These are phyloP conservation scores for Leccinum variicolor DNA, from an alignment of 768 basidiomycete species.

Conservation along the genomic window DNA sequence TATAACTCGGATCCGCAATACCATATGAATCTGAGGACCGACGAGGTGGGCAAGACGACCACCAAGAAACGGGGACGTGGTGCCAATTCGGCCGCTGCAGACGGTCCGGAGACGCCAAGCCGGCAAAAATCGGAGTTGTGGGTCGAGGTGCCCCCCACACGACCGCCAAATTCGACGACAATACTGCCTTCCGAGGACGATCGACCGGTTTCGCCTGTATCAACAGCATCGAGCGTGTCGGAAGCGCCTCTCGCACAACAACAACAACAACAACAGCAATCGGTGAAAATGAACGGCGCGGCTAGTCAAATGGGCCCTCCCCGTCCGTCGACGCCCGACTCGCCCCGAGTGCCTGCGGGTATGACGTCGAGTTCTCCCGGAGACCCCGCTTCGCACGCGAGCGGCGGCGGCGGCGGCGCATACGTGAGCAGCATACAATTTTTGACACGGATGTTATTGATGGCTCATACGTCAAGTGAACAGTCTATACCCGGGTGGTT, in stretches of 20 bases:
- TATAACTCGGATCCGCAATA: slow-evolving; percentile 75
- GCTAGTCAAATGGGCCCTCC: slow-evolving; percentile 21
- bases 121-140: slow-evolving; percentile 36
- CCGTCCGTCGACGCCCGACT: slow-evolving; percentile 23
- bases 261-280: slow-evolving; percentile 36
- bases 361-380: slow-evolving; percentile 19
- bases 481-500: slow-evolving; percentile 66
- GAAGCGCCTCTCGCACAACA: slow-evolving; percentile 72
- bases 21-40: slow-evolving; percentile 56
- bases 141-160: slow-evolving; percentile 33
- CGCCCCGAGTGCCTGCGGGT: slow-evolving; percentile 16
- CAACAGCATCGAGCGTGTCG: slow-evolving; percentile 68
- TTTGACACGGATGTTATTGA: slow-evolving; percentile 28
- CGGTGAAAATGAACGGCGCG: slow-evolving; percentile 55
- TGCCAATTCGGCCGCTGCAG: slow-evolving; percentile 22
- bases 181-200: slow-evolving; percentile 41
- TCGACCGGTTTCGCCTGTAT: slow-evolving; percentile 66
- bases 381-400: slow-evolving; percentile 8
- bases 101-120: slow-evolving; percentile 55
- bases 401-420: slow-evolving; percentile 6
- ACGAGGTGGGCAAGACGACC: slow-evolving; percentile 53
- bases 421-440: slow-evolving; percentile 24
- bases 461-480: slow-evolving; percentile 32
- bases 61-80: slow-evolving; percentile 48
- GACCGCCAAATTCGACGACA: slow-evolving; percentile 30